Percentiles rank a stretch among this genome's conserved stretches.
These are phyloP conservation scores for Clonostachys sp. DNA, from an alignment of 2,329 filamentous ascomycete genomes.

Conservation along the genomic window DNA sequence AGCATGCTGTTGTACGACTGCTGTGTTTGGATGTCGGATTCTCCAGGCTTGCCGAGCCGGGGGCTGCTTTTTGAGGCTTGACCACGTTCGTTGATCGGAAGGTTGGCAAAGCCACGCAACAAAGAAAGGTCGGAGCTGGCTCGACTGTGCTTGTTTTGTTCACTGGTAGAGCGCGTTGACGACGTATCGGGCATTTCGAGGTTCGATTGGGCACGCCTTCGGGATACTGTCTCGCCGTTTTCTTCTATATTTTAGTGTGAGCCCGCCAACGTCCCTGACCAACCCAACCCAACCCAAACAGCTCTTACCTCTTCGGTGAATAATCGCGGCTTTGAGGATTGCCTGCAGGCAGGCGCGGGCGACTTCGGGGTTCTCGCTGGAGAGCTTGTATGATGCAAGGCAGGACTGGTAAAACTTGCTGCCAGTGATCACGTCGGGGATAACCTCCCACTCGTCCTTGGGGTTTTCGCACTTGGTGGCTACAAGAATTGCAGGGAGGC, in stretches of 20 bases:
- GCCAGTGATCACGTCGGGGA: constrained; percentile 57
- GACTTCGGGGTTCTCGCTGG: constrained; percentile 63
- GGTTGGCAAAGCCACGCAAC: constrained; percentile 46
- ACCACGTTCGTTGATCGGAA: constrained; percentile 32
- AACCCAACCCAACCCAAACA: neutral
- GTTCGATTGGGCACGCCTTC: constrained; percentile 58
- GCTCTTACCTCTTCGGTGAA: constrained; percentile 61
- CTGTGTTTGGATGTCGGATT: constrained; percentile 7
- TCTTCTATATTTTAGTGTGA: constrained; percentile 20
- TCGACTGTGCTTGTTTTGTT: constrained; percentile 63
- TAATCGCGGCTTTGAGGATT: constrained; percentile 68
- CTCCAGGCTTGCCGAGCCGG: constrained; percentile 16
- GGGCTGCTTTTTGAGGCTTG: constrained; percentile 25
- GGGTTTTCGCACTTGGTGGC: constrained; percentile 87
- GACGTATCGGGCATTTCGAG: constrained; percentile 50
- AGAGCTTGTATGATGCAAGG: constrained; percentile 70
- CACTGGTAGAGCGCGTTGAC: constrained; percentile 42
- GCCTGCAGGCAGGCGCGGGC: constrained; percentile 72
- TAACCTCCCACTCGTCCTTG: constrained; percentile 64
- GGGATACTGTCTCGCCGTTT: constrained; percentile 35
- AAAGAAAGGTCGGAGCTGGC: constrained; percentile 68
- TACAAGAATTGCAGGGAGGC: constrained; percentile 74
- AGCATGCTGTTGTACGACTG: constrained; percentile 44
- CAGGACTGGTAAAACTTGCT: constrained; percentile 64
- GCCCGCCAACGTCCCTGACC: constrained; percentile 8